Evolutionary conservation across 805 yeast genomes (phyloP), one percentile per base, ranked within the genome.

Genomic region (Ogataea sp.): DNA sequence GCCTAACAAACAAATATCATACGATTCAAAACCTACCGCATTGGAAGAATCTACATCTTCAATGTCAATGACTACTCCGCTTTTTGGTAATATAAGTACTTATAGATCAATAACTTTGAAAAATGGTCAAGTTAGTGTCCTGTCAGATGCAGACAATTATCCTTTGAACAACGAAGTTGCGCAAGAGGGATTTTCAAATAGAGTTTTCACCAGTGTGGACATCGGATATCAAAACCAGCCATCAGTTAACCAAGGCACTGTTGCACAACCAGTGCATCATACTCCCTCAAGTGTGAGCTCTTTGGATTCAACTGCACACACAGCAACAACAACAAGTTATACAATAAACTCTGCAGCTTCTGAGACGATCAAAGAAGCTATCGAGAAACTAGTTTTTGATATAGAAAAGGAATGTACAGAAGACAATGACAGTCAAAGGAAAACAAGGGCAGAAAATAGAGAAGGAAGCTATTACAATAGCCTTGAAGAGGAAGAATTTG

Each of bases 401-500:
- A 29, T 29, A 6, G 11, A 29, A 29, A 29, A 15, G 16, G 32
- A 29, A 29, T 29, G 32, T 16, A 8, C 16, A 16, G 32, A 29
- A 10, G 32, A 29, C 14, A n/a, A 29, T 29, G 32, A 29, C 16
- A 10, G 20, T 6, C 32, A 8, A 11, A 29, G 9, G 20, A 20
- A 10, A 16, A 16, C 14, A 11, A 16, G 32, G 6, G 29, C 6
- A 26, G 29, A 15, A 26, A 11, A 26, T 15, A 15, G 14, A 26
- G 29, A 13, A 4, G 32, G 32, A 14, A 6, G 6, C 5, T 7
- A 15, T 15, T 4, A 29, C 32, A 15, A 29, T 17, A 15, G 20
- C 26, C n/a, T 17, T 17, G 34, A 21, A 26, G 5, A 11, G 3
- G 21, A 7, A 30, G 8, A 18, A 2, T 57, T 48, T 3, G 58